Evolutionary conservation across 2,329 filamentous ascomycete species (phyloP), one percentile per base, ranked within the genome.

Genomic region (Fusarium miscanthi): DNA sequence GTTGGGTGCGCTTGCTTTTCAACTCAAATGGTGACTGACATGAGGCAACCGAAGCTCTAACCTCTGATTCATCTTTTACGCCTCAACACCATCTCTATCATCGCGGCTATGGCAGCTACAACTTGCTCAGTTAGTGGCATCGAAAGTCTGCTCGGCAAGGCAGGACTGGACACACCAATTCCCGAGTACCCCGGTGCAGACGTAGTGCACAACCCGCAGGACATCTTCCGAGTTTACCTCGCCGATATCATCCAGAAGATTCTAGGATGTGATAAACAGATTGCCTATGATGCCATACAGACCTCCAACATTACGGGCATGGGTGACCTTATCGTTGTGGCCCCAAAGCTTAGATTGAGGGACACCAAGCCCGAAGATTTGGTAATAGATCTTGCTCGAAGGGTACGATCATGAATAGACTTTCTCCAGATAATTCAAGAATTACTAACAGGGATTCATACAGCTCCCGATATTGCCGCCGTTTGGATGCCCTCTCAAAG

Each of bases 271-370:
- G n/a, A n/a, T n/a, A n/a, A n/a, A n/a, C n/a, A n/a, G n/a, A n/a
- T n/a, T n/a, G 76, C 76, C 19, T 78, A 78, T 12, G 76, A 77
- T 63, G 76, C 77, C 1, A 77, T 78, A 7, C 77, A 78, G 35
- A 70, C 69, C 0, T 75, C 76, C 6, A 78, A 78, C 25, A 54
- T 74, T 3, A 78, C 76, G 0, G 76, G 76, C 0, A 70, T 69
- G 63, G 77, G 77, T 0, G 77, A 78, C 8, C 74, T 78, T 14
- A 61, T 78, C 3, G 37, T 78, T 25, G 75, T 78, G 4, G 72
- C 76, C 0, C 77, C 77, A 1, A 78, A 17, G 23, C 72, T 78
- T 43, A 77, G 69, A 43, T 67, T 78, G 4, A 67, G 37, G 2
- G 59, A 46, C 3, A 1, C 63, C 59, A 72, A 60, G 10, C 52